A percentile compares a stretch with the other conserved stretches of the same genome.
These are phyloP conservation scores for Xylariaceae sp. DNA, from an alignment of 2,329 filamentous ascomycete species.

Conservation along the genomic window DNA sequence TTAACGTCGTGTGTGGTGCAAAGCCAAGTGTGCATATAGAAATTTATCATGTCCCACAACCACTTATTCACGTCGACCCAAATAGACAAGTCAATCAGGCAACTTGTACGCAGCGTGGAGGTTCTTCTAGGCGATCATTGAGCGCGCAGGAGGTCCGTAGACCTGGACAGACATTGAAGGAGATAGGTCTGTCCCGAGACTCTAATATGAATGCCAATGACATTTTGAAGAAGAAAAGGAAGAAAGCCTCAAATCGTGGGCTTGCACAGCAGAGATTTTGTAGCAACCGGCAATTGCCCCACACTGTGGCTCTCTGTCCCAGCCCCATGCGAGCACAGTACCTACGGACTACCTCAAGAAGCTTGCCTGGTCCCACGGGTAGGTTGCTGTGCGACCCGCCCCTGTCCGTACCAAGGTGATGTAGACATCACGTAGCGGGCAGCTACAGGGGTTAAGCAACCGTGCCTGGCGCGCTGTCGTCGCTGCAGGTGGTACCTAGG, in stretches of 20 bases:
- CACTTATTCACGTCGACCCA: constrained; percentile 38
- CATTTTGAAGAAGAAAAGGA: constrained; percentile 64
- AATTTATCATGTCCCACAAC: constrained; percentile 37
- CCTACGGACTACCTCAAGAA: too few relatives aligned
- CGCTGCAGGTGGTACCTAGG: background rate
- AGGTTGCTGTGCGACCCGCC: too few relatives aligned
- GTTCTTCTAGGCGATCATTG: constrained; percentile 89
- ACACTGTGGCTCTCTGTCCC: constrained; percentile 10
- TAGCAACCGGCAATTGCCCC: background rate
- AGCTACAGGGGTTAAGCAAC: background rate
- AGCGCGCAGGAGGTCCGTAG: constrained; percentile 88
- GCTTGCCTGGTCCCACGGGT: too few relatives aligned
- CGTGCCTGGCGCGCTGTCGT: too few relatives aligned
- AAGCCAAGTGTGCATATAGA: constrained; percentile 2
- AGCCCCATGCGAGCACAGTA: background rate
- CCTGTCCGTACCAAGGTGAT: background rate
- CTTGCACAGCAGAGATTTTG: constrained; percentile 7
- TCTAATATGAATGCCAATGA: constrained; percentile 95
- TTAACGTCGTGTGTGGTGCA: too few relatives aligned
- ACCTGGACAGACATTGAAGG: constrained; percentile 90
- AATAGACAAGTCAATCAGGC: constrained; percentile 49
- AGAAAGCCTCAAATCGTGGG: constrained; percentile 28
- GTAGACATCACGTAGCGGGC: background rate
- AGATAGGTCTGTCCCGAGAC: constrained; percentile 84
- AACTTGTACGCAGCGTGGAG: constrained; percentile 70